Base-by-base conservation (phyloP, 169 alveolate genomes). In the Plasmodium yoelii region DNA sequence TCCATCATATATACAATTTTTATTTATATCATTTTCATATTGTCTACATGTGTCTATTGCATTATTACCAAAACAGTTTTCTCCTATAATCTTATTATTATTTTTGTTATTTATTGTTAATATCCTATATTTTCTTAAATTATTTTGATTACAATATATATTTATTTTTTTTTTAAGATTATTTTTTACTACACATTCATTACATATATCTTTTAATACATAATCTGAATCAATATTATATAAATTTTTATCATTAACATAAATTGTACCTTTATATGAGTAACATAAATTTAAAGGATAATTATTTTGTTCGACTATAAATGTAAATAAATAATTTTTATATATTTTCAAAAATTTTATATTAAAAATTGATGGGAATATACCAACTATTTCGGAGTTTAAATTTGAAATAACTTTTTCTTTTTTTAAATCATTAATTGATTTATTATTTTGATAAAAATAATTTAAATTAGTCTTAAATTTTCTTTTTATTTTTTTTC, bases 401-500 rank as follows among this genome's bases (percentile, higher is more conserved):
- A 22, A 65, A 18, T n/a, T 77, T 13, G 77, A 77, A 22, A 77
- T 34, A 56, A 22, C 24, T 10, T 68, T 68, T n/a, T 63, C 70
- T 55, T 68, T 64, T 56, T 49, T 77, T 44, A 77, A 57, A 12
- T 63, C 63, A 51, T 77, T n/a, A 5, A 77, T 15, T 19, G 88
- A 77, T 4, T 77, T 77, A 44, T 77, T 63, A 47, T 19, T 6
- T n/a, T 24, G 22, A 53, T 22, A 64, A 44, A 59, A 59, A 34
- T 34, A 34, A 5, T 2, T n/a, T 6, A 1, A 7, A 15, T 44
- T 64, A 6, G 51, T 9, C 13, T 19, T 12, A 49, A 26, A 19
- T 47, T 39, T 63, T 19, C 88, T 77, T 42, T 64, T 77, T 26
- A 77, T 51, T 34, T 53, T 77, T 64, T 77, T 77, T 15, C 88